phyloP scores from a whole-genome alignment of 192 early-diverging fungal genomes.

The Podila clonocystis region DNA sequence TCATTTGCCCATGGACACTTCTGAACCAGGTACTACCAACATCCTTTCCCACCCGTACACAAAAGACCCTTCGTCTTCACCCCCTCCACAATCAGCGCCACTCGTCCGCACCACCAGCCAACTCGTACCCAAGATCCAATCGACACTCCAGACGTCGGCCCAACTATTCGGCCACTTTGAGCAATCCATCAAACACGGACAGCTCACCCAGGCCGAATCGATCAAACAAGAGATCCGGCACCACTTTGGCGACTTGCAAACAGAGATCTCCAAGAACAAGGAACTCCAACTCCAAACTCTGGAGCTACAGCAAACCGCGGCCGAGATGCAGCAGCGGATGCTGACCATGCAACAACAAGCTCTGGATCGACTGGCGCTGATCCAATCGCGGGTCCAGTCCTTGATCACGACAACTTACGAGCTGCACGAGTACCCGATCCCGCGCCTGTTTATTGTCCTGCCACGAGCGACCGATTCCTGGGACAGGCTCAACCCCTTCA shows the following conservation, averaged over 20 bases:
- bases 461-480: neutral
- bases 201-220: slow-evolving; percentile 20
- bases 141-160: slow-evolving; percentile 16
- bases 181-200: slow-evolving; percentile 12
- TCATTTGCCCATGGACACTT: neutral
- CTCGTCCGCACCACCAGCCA: neutral
- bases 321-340: slow-evolving; percentile 20
- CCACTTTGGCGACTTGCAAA: slow-evolving; percentile 5
- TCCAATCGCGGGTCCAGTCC: neutral
- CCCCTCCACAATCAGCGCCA: neutral
- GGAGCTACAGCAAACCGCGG: slow-evolving; percentile 17
- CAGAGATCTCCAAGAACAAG: slow-evolving; percentile 22
- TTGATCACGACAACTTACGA: neutral
- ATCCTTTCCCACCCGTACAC: neutral
- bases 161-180: slow-evolving; percentile 23
- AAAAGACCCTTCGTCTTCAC: neutral
- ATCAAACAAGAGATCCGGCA: slow-evolving; percentile 26
- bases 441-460: neutral
- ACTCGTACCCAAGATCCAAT: slow-evolving; percentile 9
- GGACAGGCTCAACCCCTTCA: slow-evolving; percentile 3
- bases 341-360: slow-evolving; percentile 3
- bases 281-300: slow-evolving; percentile 18
- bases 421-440: slow-evolving; percentile 8
- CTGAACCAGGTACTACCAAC: neutral
- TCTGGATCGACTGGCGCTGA: neutral